Conservation (phyloP, 495 filamentous ascomycete species). For the Corynascus novoguineensis region DNA sequence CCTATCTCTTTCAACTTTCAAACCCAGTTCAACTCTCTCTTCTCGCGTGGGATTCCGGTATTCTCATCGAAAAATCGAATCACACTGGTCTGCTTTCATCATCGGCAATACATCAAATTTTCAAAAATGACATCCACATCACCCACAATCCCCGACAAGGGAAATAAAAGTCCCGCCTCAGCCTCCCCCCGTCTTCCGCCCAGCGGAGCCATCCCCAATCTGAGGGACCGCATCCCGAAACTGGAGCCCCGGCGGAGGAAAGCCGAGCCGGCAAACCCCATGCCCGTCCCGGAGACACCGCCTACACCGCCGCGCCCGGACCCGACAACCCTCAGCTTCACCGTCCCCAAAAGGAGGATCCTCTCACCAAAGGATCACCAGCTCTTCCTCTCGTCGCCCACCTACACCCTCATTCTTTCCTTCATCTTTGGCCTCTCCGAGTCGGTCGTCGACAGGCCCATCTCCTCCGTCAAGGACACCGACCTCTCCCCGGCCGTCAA, state of each 20-base stretch:
- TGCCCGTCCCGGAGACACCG: conserved; percentile 67
- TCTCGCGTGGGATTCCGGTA: too few species aligned
- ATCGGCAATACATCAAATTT: background rate
- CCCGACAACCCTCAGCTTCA: conserved; percentile 56
- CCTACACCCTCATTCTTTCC: conserved; percentile 67
- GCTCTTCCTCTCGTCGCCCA: conserved; percentile 70
- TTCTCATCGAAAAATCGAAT: background rate
- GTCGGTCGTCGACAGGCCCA: conserved; percentile 67
- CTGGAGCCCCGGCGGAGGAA: conserved; percentile 58
- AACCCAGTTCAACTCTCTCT: too few species aligned
- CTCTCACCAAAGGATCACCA: conserved; percentile 74
- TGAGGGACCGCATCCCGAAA: conserved; percentile 60
- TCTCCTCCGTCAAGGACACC: conserved; percentile 56
- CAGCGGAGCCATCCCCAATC: conserved; percentile 44
- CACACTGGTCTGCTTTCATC: background rate
- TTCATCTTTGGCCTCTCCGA: conserved; percentile 87
- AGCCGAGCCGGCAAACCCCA: conserved; percentile 48
- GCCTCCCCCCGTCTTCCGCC: background rate
- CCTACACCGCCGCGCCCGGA: conserved; percentile 64
- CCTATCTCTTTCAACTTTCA: too few species aligned
- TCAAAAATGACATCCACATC: conserved; percentile 10
- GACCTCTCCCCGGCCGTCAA: conserved; percentile 52
- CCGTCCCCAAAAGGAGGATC: conserved; percentile 67
- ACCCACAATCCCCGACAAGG: background rate
- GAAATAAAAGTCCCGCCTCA: background rate